A percentile compares a stretch with the other conserved stretches of the same genome.
Conservation (phyloP, 176 grass and related monocot genomes). For the Pharus latifolius region DNA sequence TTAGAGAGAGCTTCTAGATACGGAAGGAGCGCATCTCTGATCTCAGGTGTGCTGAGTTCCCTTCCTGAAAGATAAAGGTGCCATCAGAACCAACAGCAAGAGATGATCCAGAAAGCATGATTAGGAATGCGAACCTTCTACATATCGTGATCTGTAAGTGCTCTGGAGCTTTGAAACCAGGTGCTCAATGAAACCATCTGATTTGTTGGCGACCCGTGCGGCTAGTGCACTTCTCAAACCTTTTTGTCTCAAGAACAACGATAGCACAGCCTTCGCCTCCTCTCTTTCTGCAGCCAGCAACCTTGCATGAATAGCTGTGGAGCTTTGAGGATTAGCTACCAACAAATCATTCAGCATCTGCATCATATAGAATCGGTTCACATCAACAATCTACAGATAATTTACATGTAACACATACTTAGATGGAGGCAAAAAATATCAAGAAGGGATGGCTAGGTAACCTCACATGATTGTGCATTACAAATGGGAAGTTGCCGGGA, state of each 20-base stretch:
- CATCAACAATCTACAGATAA: not conserved
- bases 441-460: constrained; percentile 18
- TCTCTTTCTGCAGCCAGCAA: constrained; percentile 76
- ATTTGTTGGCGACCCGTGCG: constrained; percentile 69
- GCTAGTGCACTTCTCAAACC: constrained; percentile 70
- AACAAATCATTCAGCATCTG: constrained; percentile 42
- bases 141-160: constrained; percentile 75
- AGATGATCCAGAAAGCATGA: not conserved
- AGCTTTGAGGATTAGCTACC: constrained; percentile 18
- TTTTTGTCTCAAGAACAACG: constrained; percentile 71
- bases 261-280: constrained; percentile 90
- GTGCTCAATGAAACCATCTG: constrained; percentile 75
- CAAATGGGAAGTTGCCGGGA: constrained; percentile 23
- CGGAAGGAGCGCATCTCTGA: constrained; percentile 58
- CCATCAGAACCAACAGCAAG: not conserved
- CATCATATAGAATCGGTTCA: not conserved
- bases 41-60: constrained; percentile 91
- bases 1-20: constrained; percentile 59
- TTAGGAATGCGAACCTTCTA: constrained; percentile 45
- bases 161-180: constrained; percentile 64
- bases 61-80: constrained; percentile 49
- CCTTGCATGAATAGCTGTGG: constrained; percentile 38
- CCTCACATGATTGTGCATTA: constrained; percentile 51
- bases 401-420: not conserved
- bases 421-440: not conserved